These are phyloP conservation scores for Lipomyces japonicus DNA, from an alignment of 805 yeast genomes.

Conservation along the genomic window DNA sequence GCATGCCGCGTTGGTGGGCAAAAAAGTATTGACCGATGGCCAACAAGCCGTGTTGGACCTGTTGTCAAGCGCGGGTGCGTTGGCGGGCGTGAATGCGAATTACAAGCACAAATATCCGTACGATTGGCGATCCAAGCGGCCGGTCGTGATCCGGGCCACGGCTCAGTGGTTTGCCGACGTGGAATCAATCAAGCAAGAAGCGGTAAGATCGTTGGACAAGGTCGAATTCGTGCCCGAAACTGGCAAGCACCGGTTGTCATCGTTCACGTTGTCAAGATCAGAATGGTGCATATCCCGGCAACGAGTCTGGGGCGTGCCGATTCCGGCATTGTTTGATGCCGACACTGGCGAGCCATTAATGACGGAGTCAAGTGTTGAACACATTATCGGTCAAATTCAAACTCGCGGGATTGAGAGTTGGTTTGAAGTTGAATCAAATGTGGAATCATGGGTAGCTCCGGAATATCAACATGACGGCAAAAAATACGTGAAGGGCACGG, in stretches of 20 bases:
- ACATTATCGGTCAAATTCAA: slow-evolving; percentile 54
- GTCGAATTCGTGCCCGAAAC: slow-evolving; percentile 72
- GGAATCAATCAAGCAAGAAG: slow-evolving; percentile 60
- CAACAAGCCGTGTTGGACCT: slow-evolving; percentile 45
- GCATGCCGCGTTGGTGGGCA: slow-evolving; percentile 48
- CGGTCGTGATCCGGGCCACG: slow-evolving; percentile 90
- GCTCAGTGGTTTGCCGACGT: slow-evolving; percentile 97
- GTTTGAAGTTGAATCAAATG: slow-evolving; percentile 58
- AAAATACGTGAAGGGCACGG: slow-evolving; percentile 62
- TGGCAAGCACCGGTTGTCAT: slow-evolving; percentile 64
- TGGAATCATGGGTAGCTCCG: slow-evolving; percentile 71
- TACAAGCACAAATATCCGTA: slow-evolving; percentile 86
- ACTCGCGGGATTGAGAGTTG: slow-evolving; percentile 71
- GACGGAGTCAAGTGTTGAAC: slow-evolving; percentile 52
- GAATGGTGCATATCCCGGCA: slow-evolving; percentile 99
- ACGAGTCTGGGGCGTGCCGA: slow-evolving; percentile 97
- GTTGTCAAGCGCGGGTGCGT: slow-evolving; percentile 45
- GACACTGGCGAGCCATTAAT: slow-evolving; percentile 62
- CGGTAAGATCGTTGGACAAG: slow-evolving; percentile 53
- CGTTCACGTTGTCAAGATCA: slow-evolving; percentile 71
- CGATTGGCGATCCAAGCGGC: slow-evolving; percentile 95
- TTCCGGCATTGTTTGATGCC: slow-evolving; percentile 72
- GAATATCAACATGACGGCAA: slow-evolving; percentile 42
- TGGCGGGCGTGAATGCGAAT: slow-evolving; percentile 47
- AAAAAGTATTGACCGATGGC: slow-evolving; percentile 62